These are phyloP conservation scores for Trichoderma pleuroti DNA, from an alignment of 2,329 filamentous ascomycete genomes.

Conservation along the genomic window DNA sequence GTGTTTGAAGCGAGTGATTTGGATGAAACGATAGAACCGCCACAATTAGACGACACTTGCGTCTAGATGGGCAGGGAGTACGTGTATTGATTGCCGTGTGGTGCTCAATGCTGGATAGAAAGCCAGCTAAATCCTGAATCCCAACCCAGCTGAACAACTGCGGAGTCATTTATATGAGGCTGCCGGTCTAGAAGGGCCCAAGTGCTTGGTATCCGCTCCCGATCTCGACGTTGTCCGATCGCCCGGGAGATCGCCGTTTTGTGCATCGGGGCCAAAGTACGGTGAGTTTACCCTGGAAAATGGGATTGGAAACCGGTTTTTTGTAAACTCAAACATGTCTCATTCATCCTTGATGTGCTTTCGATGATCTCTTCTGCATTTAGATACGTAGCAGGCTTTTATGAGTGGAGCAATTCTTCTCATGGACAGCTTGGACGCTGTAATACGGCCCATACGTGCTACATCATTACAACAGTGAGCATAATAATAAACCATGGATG, in stretches of 20 bases:
- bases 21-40: neutral
- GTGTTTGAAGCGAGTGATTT: neutral
- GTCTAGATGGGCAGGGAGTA: neutral
- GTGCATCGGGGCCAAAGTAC: neutral
- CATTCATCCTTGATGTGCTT: neutral
- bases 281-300: neutral
- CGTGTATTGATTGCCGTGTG: too few species aligned
- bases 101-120: neutral
- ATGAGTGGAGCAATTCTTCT: neutral
- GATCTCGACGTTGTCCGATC: conserved; percentile 11
- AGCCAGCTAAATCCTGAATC: neutral
- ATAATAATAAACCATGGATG: neutral
- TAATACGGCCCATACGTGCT: neutral
- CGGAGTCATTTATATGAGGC: neutral
- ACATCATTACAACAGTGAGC: neutral
- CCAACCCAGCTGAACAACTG: neutral
- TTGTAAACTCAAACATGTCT: neutral
- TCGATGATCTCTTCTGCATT: neutral
- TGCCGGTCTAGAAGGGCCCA: neutral
- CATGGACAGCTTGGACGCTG: neutral
- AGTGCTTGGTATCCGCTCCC: neutral
- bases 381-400: neutral
- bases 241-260: conserved; percentile 1
- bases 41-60: neutral
- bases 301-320: neutral